Conservation (phyloP, 2,329 filamentous ascomycete species). For the Neoascochyta sp. region DNA sequence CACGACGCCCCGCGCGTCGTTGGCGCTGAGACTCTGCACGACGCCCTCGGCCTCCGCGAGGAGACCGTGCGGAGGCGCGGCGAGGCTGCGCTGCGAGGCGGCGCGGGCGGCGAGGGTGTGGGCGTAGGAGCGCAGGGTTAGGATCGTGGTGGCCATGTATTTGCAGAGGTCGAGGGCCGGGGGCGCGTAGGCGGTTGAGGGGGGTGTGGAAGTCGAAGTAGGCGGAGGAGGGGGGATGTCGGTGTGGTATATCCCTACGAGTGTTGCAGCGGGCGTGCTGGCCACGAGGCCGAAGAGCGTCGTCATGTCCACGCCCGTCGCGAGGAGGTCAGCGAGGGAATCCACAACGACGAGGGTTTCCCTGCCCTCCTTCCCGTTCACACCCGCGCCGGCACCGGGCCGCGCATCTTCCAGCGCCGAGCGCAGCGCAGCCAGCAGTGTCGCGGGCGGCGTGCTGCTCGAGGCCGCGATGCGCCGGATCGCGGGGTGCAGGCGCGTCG, state of each 20-base stretch:
- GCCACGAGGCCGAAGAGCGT: conserved; percentile 66
- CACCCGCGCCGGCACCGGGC: too few species aligned
- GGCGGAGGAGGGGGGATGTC: too few species aligned
- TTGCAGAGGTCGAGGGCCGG: conserved; percentile 65
- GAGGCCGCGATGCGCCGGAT: conserved; percentile 65
- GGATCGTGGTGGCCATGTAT: conserved; percentile 84
- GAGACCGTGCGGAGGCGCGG: conserved; percentile 75
- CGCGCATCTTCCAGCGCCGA: conserved; percentile 15
- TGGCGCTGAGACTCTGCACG: conserved; percentile 61
- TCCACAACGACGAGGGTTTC: conserved; percentile 70
- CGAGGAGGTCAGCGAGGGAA: conserved; percentile 63
- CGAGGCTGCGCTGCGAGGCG: conserved; percentile 71
- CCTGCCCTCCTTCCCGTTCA: too few species aligned
- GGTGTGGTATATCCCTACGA: conserved; percentile 77
- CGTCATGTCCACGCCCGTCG: conserved; percentile 47
- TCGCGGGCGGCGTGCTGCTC: conserved; percentile 60
- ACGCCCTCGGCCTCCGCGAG: conserved; percentile 74
- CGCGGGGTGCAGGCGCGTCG: conserved; percentile 59
- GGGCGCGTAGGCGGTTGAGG: conserved; percentile 42
- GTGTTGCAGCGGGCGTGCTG: conserved; percentile 61
- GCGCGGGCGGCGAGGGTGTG: conserved; percentile 71
- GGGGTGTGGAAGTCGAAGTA: conserved; percentile 49
- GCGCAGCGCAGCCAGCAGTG: conserved; percentile 28
- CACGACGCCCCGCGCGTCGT: conserved; percentile 60
- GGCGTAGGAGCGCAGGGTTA: conserved; percentile 67